A percentile compares a stretch with the other conserved stretches of the same genome.
Conservation (phyloP, 2,329 filamentous ascomycete species). For the Scedosporium dehoogii region DNA sequence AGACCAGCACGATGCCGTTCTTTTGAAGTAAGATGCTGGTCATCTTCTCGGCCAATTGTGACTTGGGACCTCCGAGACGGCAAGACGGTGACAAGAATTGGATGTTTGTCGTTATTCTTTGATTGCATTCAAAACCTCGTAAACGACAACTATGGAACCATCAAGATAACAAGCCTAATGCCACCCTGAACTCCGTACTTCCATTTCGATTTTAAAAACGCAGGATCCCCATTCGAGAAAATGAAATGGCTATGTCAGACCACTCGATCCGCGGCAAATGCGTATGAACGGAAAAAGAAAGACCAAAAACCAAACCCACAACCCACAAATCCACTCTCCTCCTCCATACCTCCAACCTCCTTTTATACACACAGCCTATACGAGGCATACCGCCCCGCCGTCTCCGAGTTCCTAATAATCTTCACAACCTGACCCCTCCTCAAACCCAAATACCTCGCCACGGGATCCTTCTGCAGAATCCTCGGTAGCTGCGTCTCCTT, state of each 20-base stretch:
- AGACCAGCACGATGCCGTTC: background rate
- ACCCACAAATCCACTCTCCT: background rate
- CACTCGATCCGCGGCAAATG: background rate
- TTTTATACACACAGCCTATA: conserved; percentile 64
- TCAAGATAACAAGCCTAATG: background rate
- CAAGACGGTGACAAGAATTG: no score
- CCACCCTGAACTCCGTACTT: background rate
- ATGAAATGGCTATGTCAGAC: no score
- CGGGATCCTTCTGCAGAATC: conserved; percentile 84
- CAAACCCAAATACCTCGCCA: conserved; percentile 83
- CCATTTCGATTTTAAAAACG: background rate
- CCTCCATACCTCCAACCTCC: background rate
- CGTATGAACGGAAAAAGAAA: no score
- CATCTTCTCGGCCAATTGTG: background rate
- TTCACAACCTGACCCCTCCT: conserved; percentile 93
- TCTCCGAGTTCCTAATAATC: conserved; percentile 93
- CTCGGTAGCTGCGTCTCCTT: conserved; percentile 96
- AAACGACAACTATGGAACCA: background rate
- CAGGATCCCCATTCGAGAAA: no score
- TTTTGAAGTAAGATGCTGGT: background rate
- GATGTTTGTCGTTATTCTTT: background rate
- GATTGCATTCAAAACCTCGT: background rate
- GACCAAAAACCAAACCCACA: background rate
- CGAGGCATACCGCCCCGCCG: conserved; percentile 90
- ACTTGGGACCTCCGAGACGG: background rate